Evolutionary conservation across 202 grass and related monocot species (phyloP), one percentile per base, ranked within the genome.

Genomic region (Hordeum pubiflorum): DNA sequence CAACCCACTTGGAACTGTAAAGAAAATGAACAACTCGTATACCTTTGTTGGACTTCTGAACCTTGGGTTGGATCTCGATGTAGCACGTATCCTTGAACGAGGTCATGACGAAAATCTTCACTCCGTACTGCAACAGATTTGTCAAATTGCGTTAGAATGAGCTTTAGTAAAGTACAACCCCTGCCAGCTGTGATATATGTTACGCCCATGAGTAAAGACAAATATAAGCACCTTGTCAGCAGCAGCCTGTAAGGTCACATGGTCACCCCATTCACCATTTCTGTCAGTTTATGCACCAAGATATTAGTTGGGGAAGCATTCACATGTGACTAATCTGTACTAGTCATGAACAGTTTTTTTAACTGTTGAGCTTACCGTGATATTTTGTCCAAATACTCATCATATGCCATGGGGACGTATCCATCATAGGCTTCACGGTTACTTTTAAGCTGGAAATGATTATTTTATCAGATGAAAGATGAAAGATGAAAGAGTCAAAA

Each of bases 11-110:
- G 76, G 21, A 24, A 41, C 31, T 56, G 18, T 22, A 61, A 50
- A 12, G 11, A 71, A 72, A 82, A 81, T 50, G 0, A n/a, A n/a
- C n/a, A 0, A 64, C 55, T 2, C 9, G 10, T 12, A 63, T 84
- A 94, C 94, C 91, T 91, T 91, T 89, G 76, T 94, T 92, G 67
- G 91, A 94, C 37, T 92, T 91, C 88, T 94, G 84, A 94, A 93
- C 77, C 74, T 91, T 91, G 27, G 91, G 94, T 24, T 89, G 85
- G 81, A 97, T 94, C 72, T 97, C 91, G 43, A 97, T 94, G 89
- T 97, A 97, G 82, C 94, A 97, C 20, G 94, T 97, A 87, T 97
- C 87, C 88, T 94, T 94, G 86, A 94, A 97, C 9, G 93, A 95
- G 32, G 89, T 89, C 82, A 86, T 86, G 40, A 93, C 87, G 15